These are phyloP conservation scores for Candida krabiensis DNA, from an alignment of 805 yeast species.

Conservation along the genomic window DNA sequence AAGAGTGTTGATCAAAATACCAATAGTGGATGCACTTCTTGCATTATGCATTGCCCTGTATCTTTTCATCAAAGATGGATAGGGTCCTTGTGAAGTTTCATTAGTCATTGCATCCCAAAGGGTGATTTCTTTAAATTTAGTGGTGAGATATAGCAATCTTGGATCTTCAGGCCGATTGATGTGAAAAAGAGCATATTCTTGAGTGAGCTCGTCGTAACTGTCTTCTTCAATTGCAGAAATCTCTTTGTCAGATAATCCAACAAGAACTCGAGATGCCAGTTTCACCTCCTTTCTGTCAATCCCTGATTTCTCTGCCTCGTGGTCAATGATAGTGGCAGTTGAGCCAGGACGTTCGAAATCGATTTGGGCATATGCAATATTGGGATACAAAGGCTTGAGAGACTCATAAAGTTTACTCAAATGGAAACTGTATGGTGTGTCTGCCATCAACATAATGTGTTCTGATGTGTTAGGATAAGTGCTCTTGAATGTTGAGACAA, in stretches of 20 bases:
- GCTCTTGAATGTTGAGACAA: constrained; percentile 41
- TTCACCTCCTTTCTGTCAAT: constrained; percentile 11
- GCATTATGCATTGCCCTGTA: constrained; percentile 87
- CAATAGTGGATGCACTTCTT: constrained; percentile 87
- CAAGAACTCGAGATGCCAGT: constrained; percentile 35
- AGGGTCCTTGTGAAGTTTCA: constrained; percentile 53
- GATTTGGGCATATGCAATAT: constrained; percentile 40
- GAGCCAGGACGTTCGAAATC: constrained; percentile 29
- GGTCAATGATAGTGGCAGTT: constrained; percentile 27
- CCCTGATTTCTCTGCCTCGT: constrained; percentile 3
- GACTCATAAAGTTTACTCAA: constrained; percentile 39
- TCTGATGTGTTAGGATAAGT: constrained; percentile 40
- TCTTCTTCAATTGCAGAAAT: constrained; percentile 23
- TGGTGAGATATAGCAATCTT: constrained; percentile 68
- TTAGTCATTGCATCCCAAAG: constrained; percentile 45
- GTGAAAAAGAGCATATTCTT: constrained; percentile 64
- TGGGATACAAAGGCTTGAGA: constrained; percentile 34
- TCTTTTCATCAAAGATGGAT: constrained; percentile 77
- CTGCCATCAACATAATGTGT: constrained; percentile 68
- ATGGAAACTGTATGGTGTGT: constrained; percentile 60
- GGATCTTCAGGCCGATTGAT: constrained; percentile 77
- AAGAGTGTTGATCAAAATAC: constrained; percentile 85
- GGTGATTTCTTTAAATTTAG: constrained; percentile 59
- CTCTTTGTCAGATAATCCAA: constrained; percentile 25
- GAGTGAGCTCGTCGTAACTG: constrained; percentile 32